Evolutionary conservation across 129 eudicot genomes (phyloP), one percentile per base, ranked within the genome.

Genomic region (Saussurea involucrata): DNA sequence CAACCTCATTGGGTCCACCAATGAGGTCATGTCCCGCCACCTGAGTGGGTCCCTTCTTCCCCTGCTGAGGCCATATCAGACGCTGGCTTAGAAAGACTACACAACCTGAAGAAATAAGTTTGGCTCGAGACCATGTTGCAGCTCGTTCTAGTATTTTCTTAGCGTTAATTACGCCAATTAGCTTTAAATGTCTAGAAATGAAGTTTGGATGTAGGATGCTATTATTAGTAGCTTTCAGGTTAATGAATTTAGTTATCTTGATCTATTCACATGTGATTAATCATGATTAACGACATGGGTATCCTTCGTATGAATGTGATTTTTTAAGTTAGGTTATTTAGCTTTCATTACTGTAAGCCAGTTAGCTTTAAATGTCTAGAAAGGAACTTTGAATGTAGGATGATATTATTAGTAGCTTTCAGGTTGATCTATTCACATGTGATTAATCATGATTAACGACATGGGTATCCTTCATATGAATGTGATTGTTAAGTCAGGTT

Each of bases 11-110:
- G 97, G 97, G 57, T 92, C 97, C 68, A 93, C 95, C 84, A 90
- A 93, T 17, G 97, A 93, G 82, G 92, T 93, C 70, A 93, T 93
- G 95, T 88, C 98, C 18, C 98, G 90, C 63, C 98, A 93, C 88
- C 94, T 93, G 29, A 87, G 90, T 40, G 98, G 98, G 22, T 44
- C 82, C 42, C 90, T 93, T 36, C 71, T 80, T 57, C 98, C 88
- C 1, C 76, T 87, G 40, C 71, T 93, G 66, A 88, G 83, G 89
- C 97, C 92, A 4, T 87, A 80, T 58, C 88, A 85, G 85, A 72
- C 79, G 13, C 32, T 75, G 13, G 58, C 84, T 68, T 72, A 82
- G 65, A 33, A 24, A 22, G 57, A 11, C 31, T 66, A 67, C 20
- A 11, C 24, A 46, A 17, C 15, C 36, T 53, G 82, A 75, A 78